Base-by-base conservation (phyloP, 2,329 filamentous ascomycete species). In the Diaporthe ampelina region DNA sequence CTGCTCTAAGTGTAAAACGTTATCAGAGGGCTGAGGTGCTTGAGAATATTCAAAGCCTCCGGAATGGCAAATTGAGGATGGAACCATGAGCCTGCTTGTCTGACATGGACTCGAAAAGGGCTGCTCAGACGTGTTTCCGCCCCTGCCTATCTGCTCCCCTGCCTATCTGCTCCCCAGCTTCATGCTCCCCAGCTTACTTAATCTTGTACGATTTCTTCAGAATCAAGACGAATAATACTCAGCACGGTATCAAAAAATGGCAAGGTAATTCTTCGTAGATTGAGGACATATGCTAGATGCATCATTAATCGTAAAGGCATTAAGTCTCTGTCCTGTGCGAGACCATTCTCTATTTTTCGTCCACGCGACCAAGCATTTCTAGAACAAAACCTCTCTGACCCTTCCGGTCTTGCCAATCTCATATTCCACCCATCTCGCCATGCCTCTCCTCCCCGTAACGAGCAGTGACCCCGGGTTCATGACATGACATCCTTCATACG, bases 401-500 rank as follows among this genome's bases (percentile, higher is more conserved):
- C 82, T 89, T 1, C 93, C 94, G 73, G 88, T 87, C 67, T 86
- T 88, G 35, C 91, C 88, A 57, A 94, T 83, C 82, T 94, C 93
- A 85, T 96, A 98, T 85, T 98, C 97, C 1, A 96, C 88, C 96
- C 97, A 98, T 76, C 92, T 89, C 8, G 91, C 94, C 9, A 92
- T 90, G 5, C 92, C 91, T 76, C 91, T 90, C 70, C 92, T 88
- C 0, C 92, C 93, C 0, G 90, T 86, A 0, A 94, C 91, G 32
- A 97, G 88, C 67, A 99, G 83, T 65, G 89, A 88, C 8, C 95
- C 95, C 0, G 97, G 95, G 81, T 99, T 99, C 90, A 99, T 92
- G 45, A 98, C 95, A 84, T 97, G 94, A 80, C 97, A 98, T 0
- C 95, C 96, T 83, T 98, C 96, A 80, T 98, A 98, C 19, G 94